These are phyloP conservation scores for Astrothelium subdiscretum DNA, from an alignment of 495 filamentous ascomycete species.

Conservation along the genomic window DNA sequence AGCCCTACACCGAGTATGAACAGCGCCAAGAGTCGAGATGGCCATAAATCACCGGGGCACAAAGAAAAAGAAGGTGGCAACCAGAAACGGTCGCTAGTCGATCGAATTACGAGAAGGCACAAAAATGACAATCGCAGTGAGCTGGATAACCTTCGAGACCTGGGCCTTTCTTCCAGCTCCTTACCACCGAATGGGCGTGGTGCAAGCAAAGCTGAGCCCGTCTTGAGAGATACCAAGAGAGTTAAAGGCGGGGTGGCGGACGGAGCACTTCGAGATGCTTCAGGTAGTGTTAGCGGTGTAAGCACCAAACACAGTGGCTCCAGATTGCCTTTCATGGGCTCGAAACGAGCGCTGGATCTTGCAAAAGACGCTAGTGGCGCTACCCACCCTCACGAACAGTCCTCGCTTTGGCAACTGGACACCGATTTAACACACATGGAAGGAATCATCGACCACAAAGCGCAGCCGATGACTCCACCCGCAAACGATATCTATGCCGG, in stretches of 20 bases:
- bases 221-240: neutral
- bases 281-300: conserved; percentile 3
- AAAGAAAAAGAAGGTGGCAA: conserved; percentile 27
- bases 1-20: conserved; percentile 63
- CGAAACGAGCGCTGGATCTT: neutral
- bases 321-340: conserved; percentile 12
- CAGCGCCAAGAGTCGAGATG: conserved; percentile 21
- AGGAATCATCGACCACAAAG: conserved; percentile 57
- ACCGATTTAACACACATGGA: conserved; percentile 75
- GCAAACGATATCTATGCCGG: conserved; percentile 41
- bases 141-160: neutral
- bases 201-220: neutral
- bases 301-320: neutral
- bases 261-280: neutral
- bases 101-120: conserved; percentile 47
- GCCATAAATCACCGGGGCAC: conserved; percentile 46
- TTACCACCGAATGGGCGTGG: conserved; percentile 2
- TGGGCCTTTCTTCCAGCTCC: conserved; percentile 18
- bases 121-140: conserved; percentile 48
- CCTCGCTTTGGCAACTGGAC: conserved; percentile 57
- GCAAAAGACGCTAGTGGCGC: conserved; percentile 3
- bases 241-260: neutral
- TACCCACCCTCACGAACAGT: conserved; percentile 4
- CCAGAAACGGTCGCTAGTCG: conserved; percentile 52
- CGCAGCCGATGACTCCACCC: conserved; percentile 51